Base-by-base conservation (phyloP, 1,284 basidiomycete species). In the Irpex rosettiformis region DNA sequence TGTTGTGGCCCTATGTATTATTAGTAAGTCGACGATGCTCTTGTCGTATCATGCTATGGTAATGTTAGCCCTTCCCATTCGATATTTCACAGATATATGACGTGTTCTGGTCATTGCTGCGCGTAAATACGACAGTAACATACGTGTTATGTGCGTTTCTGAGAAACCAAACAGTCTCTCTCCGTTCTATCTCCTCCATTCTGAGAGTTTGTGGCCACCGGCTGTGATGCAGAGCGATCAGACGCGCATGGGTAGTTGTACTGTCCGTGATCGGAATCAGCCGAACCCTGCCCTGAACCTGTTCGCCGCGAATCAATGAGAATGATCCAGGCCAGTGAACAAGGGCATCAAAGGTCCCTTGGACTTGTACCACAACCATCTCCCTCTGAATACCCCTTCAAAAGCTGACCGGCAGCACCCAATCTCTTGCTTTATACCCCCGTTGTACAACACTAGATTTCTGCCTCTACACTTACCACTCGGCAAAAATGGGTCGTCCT, bases 401-500 rank as follows among this genome's bases (percentile, higher is more conserved):
- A 70, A 71, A 70, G 67, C 67, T 68, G 63, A 43, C 58, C 45
- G 6, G 49, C 61, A 67, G 69, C 70, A 68, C 63, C 56, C 54
- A 54, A 16, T 6, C 11, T 47, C 43, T 51, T 24, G 25, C 27
- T n/a, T 28, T 45, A 53, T 54, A 64, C 66, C 66, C 68, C 60
- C 62, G 64, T 60, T 64, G 64, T 63, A 65, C 40, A 45, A 60
- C 49, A 56, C 49, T 25, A 45, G 22, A 42, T 29, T 54, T 54
- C 43, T 21, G n/a, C n/a, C n/a, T 27, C 5, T 24, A 28, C 13
- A 51, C 33, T 16, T 56, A 10, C 45, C 30, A 25, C 40, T 16
- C 24, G 18, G 55, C 57, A 25, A 55, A 40, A 22, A 89, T 89
- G 88, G 87, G 88, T 63, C 85, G 86, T 64, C 80, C 86, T 64